phyloP scores from a whole-genome alignment of 768 basidiomycete species.

The Multifurca ochricompacta region DNA sequence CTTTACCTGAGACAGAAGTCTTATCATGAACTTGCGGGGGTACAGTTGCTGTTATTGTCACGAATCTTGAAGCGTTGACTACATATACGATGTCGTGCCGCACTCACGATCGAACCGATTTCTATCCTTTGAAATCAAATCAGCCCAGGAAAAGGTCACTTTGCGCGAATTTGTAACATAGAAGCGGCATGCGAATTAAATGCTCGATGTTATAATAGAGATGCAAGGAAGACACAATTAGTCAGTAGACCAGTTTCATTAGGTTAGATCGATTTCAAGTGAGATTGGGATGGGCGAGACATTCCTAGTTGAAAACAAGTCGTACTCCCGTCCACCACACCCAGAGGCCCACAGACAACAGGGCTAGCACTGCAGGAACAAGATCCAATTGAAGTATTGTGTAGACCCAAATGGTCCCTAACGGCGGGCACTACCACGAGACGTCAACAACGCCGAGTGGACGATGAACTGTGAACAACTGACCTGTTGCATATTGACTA shows the following conservation, averaged over 20 bases:
- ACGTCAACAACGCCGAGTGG: neutral
- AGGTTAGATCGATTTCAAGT: neutral
- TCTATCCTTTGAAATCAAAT: too few species aligned
- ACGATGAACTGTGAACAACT: conserved; percentile 2
- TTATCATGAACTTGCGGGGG: conserved; percentile 8
- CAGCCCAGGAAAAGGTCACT: too few species aligned
- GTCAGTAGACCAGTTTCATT: neutral
- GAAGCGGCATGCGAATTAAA: neutral
- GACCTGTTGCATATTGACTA: conserved; percentile 70
- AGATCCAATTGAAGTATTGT: conserved; percentile 63
- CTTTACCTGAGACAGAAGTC: neutral
- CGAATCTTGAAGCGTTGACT: neutral
- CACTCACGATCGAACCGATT: neutral
- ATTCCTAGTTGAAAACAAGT: conserved; percentile 16
- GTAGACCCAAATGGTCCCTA: conserved; percentile 76
- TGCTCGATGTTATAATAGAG: neutral
- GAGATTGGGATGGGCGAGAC: neutral
- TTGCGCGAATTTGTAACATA: neutral
- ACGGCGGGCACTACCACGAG: conserved; percentile 54
- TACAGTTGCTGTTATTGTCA: neutral
- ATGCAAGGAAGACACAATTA: neutral
- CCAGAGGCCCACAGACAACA: conserved; percentile 46
- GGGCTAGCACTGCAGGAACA: conserved; percentile 48
- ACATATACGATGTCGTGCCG: neutral
- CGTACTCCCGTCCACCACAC: conserved; percentile 55